Base-by-base conservation (phyloP, 768 basidiomycete species). In the Psilocybe cubensis region DNA sequence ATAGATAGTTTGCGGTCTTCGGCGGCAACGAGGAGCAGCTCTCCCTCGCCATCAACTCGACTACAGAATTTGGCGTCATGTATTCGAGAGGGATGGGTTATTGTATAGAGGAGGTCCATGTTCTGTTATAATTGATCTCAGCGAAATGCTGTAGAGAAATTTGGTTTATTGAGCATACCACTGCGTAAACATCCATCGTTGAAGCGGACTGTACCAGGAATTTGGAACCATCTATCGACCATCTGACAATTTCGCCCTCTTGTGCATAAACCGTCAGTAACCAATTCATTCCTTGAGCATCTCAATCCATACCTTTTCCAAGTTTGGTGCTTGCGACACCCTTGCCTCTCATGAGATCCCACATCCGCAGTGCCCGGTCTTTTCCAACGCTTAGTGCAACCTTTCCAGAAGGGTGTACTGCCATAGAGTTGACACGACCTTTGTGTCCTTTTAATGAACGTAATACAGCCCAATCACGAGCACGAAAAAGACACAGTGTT, bases 291-390 rank as follows among this genome's bases (percentile, higher is more conserved):
- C 24, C 21, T 17, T 9, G 43, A 33, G 24, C 8, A 7, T 40
- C 18, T 4, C 33, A 9, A 17, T 24, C 38, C 80, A 53, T 58
- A 92, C 95, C 95, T 76, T 88, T 91, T 20, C 93, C 92, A 4
- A 99, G 72, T 68, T 96, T 95, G 44, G 85, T 89, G 70, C 94
- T 94, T 6, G 93, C 94, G 10, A 85, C 85, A 3, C 93, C 92
- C 70, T 90, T 89, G 0, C 96, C 96, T 43, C 96, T 79, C 92
- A 98, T 96, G 47, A 99, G 77, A 78, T 99, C 97, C 97, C 97
- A 99, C 96, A 99, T 97, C 41, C 95, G 83, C 57, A 98, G 63
- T 3, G 91, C 92, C 61, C 83, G 81, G 66, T 98, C 97, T 66
- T 87, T 89, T 6, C 97, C 96, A 0, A 98, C 94, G 59, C 88